Evolutionary conservation across 768 basidiomycete genomes (phyloP), one percentile per base, ranked within the genome.

Genomic region (Chalciporus piperatus): DNA sequence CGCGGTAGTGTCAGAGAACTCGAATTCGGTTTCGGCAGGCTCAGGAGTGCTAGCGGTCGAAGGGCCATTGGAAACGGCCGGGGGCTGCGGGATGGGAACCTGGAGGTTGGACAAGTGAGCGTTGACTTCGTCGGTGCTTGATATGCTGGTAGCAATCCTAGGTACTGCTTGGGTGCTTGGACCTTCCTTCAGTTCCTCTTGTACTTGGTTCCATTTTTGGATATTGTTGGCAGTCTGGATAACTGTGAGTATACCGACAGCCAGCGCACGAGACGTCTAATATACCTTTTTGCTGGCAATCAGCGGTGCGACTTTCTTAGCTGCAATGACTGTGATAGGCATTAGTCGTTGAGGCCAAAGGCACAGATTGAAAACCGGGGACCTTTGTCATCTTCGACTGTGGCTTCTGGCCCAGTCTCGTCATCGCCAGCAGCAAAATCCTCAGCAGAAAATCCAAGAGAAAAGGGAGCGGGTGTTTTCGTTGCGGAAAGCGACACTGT

Each of bases 171-270:
- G 56, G 46, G 63, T 54, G 51, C 62, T 64, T 28, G 72, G 50
- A 39, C 74, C 69, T 53, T 81, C 76, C 32, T 79, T 81, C 45
- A 97, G 77, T 62, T 93, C 95, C 70, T 87, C 87, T 70, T 96
- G 92, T 10, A 95, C 91, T 73, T 87, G 87, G 66, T 95, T 98
- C 97, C 96, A 99, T 67, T 98, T 98, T 62, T 80, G 85, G 65
- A 99, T 98, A 62, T 94, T 93, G 67, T 81, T 89, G 44, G 81
- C 89, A 41, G 85, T 89, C 92, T 97, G 65, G 38, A 47, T 8
- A 43, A 14, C 52, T 23, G 47, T 56, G 40, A 60, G n/a, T 28
- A 45, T n/a, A 43, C 16, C 8, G 20, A 17, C 9, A 19, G 16
- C 14, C 27, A 43, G 13, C 17, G 41, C 7, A 45, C 11, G 25